A percentile compares a stretch with the other conserved stretches of the same genome.
phyloP scores from a whole-genome alignment of 306 rosid species.

The Dryas drummondii region DNA sequence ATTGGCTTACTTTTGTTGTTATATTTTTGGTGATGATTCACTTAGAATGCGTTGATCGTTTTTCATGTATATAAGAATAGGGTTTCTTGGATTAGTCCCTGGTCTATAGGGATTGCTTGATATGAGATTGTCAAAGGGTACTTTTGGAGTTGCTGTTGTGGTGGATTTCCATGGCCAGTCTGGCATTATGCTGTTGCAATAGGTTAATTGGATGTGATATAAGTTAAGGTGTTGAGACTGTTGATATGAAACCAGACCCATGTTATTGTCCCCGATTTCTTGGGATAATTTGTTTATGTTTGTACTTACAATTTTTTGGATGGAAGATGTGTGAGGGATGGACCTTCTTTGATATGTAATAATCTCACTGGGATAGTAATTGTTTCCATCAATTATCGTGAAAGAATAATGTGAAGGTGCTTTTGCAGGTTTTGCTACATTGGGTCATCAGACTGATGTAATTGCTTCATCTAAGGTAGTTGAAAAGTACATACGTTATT shows the following conservation, averaged over 20 bases:
- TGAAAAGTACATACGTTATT: neutral
- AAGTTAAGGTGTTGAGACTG: neutral
- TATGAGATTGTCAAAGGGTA: neutral
- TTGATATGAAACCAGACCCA: conserved; percentile 5
- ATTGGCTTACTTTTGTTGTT: neutral
- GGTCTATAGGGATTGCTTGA: neutral
- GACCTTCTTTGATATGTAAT: neutral
- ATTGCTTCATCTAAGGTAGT: conserved; percentile 77
- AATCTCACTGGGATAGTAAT: neutral
- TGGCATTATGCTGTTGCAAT: neutral
- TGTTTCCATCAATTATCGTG: neutral
- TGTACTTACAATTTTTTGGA: neutral
- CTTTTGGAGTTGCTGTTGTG: neutral
- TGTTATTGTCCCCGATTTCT: neutral
- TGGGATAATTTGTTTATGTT: neutral
- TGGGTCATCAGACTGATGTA: conserved; percentile 65
- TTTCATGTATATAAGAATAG: neutral
- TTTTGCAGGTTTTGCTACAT: conserved; percentile 55
- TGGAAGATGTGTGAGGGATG: neutral
- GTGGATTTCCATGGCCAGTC: neutral
- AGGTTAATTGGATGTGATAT: neutral
- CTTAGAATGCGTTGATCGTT: neutral
- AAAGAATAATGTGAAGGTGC: conserved; percentile 18
- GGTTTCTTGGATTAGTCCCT: neutral
- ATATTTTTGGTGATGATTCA: neutral